Evolutionary conservation across 352 stramenopile species (phyloP), one percentile per base, ranked within the genome.

Genomic region (Lagenidium sp.): DNA sequence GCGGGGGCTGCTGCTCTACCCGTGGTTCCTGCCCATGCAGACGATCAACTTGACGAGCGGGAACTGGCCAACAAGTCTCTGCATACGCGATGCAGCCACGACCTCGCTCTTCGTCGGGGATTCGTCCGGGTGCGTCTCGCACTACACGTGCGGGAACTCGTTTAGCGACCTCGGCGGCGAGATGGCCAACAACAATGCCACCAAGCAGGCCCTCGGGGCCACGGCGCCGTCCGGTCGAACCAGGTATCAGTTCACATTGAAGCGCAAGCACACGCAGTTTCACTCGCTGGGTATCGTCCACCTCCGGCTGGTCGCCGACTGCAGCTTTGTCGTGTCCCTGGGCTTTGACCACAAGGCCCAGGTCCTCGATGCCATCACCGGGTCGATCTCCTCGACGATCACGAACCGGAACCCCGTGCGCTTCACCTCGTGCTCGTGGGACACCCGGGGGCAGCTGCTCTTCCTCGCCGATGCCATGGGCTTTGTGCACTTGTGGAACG

Each of bases 311-410:
- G 51, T 90, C 12, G 65, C 66, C 6, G 72, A 83, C 40, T 76
- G 74, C 48, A 85, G 70, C 26, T 74, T 88, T 34, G 60, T 90
- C 8, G 71, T 88, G 7, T 86, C 78, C 1, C 61, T 90, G 12
- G 71, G 68, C 6, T 90, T 80, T 41, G 78, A 90, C 31, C 64
- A 85, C 16, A 86, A 83, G 22, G 72, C 73, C 1, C 72, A 84
- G 30, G 31, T 90, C 13, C 63, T 85, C 11, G 75, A 90, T 41
- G 67, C 72, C 5, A 83, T 80, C 41, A 80, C 68, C 1, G 72
- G 74, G 1, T 49, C 47, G 5, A 43, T 85, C 4, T 80, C 74
- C 13, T 59, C 67, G 0, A 84, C 74, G 13, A 76, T 90, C 15
- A 51, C 39, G 6, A 82, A 77, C 24, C 16, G 60, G 2, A 71